Conservation (phyloP, 768 basidiomycete genomes). For the Serendipita sp. region DNA sequence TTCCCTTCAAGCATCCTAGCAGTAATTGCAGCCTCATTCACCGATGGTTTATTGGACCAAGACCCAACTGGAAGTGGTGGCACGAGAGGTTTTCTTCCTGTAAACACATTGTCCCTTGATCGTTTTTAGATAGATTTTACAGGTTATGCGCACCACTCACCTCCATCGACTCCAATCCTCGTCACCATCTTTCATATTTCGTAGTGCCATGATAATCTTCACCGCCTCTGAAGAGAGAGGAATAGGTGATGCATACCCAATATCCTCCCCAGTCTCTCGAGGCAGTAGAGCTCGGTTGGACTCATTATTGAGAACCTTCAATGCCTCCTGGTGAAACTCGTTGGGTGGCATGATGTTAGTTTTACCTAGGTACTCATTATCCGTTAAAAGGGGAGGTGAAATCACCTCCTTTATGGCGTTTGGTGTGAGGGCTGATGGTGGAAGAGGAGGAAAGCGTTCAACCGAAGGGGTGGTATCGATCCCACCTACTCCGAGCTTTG, state of each 20-base stretch:
- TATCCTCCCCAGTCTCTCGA: slow-evolving; percentile 72
- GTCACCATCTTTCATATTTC: slow-evolving; percentile 79
- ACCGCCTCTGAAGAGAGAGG: slow-evolving; percentile 64
- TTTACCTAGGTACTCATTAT: neutral
- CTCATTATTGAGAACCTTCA: slow-evolving; percentile 1
- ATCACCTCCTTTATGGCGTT: slow-evolving; percentile 9
- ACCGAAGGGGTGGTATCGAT: slow-evolving; percentile 59
- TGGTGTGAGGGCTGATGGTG: slow-evolving; percentile 24
- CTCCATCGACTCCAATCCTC: slow-evolving; percentile 79
- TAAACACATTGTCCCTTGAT: slow-evolving; percentile 1
- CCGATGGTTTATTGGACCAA: neutral
- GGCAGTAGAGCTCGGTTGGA: slow-evolving; percentile 32
- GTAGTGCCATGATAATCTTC: slow-evolving; percentile 55
- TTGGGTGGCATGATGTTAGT: neutral
- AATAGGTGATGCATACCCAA: slow-evolving; percentile 76
- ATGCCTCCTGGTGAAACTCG: slow-evolving; percentile 7
- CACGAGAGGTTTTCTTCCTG: neutral
- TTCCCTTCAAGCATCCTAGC: neutral
- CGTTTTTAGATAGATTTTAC: neutral
- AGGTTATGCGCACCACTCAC: neutral
- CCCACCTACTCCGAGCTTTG: slow-evolving; percentile 58
- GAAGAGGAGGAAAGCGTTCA: slow-evolving; percentile 45
- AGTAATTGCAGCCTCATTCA: neutral
- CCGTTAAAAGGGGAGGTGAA: slow-evolving; percentile 7
- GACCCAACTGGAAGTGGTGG: neutral